A percentile compares a stretch with the other conserved stretches of the same genome.
phyloP scores from a whole-genome alignment of 73 alveolate species.

The Diophrys sp. region DNA sequence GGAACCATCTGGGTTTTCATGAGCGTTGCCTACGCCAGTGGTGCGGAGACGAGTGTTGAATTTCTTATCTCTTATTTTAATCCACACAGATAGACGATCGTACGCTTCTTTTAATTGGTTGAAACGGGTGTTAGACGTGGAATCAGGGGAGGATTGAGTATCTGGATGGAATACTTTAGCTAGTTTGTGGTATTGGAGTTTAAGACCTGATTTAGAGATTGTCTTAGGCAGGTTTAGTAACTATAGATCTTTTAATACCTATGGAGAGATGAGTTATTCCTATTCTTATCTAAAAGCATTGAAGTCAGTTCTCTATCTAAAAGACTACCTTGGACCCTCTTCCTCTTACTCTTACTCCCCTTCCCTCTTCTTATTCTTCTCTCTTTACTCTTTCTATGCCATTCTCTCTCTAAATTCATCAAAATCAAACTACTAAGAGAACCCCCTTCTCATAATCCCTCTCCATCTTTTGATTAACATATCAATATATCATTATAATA shows the following conservation, averaged over 20 bases:
- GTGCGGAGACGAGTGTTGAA: slow-evolving; percentile 14
- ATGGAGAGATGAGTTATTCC: too few relatives aligned
- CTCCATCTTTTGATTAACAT: too few relatives aligned
- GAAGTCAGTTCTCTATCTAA: too few relatives aligned
- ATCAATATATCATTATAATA: too few relatives aligned
- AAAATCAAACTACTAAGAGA: too few relatives aligned
- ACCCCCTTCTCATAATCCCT: too few relatives aligned
- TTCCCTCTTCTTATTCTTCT: too few relatives aligned
- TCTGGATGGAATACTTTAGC: slow-evolving; percentile 62
- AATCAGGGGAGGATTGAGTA: neutral
- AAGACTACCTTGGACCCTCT: too few relatives aligned
- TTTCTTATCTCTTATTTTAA: slow-evolving; percentile 33
- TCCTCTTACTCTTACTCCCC: too few relatives aligned
- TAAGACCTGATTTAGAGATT: slow-evolving; percentile 23
- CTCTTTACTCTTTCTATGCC: too few relatives aligned
- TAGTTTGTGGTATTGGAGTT: slow-evolving; percentile 49
- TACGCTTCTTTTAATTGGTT: slow-evolving; percentile 49
- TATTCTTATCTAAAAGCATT: too few relatives aligned
- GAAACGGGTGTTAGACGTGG: slow-evolving; percentile 23
- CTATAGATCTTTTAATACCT: slow-evolving; percentile 4
- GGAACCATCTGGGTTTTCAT: slow-evolving; percentile 38
- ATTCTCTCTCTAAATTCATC: too few relatives aligned
- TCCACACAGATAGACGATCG: slow-evolving; percentile 41
- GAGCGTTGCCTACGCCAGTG: neutral
- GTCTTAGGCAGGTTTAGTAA: slow-evolving; percentile 44